Percentiles rank a stretch among this genome's conserved stretches.
phyloP scores from a whole-genome alignment of 2,329 filamentous ascomycete genomes.

The Claviceps quebecensis region DNA sequence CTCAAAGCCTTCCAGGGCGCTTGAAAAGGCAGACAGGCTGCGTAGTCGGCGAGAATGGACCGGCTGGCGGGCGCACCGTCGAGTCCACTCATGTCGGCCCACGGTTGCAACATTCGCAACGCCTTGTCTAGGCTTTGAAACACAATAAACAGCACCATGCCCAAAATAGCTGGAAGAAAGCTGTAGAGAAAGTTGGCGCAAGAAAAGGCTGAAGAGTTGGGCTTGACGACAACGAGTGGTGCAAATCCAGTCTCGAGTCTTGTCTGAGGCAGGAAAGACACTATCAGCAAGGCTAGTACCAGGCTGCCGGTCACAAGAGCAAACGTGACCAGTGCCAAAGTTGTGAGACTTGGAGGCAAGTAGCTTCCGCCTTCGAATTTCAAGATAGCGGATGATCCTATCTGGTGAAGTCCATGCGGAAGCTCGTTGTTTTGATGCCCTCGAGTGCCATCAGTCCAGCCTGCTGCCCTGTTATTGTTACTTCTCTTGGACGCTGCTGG shows the following conservation, averaged over 20 bases:
- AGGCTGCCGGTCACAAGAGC: conserved; percentile 45
- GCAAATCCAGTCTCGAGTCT: conserved; percentile 56
- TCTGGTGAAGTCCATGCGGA: conserved; percentile 17
- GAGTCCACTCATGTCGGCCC: conserved; percentile 43
- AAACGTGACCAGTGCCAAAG: conserved; percentile 51
- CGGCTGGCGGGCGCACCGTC: conserved; percentile 47
- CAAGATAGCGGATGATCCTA: conserved; percentile 10
- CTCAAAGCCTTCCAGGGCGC: conserved; percentile 41
- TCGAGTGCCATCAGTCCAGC: neutral
- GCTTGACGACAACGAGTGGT: conserved; percentile 49
- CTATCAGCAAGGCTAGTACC: conserved; percentile 56
- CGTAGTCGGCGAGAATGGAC: conserved; percentile 57
- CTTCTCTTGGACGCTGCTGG: conserved; percentile 14
- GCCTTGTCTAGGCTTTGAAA: conserved; percentile 54
- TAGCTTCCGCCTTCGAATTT: conserved; percentile 37
- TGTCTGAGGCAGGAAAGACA: conserved; percentile 62
- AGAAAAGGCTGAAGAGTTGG: conserved; percentile 56
- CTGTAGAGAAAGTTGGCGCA: conserved; percentile 78
- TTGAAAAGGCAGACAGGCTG: conserved; percentile 49
- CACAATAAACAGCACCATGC: conserved; percentile 50
- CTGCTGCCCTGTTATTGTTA: neutral
- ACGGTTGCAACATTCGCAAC: conserved; percentile 54
- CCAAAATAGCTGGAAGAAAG: conserved; percentile 57
- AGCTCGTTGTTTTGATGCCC: conserved; percentile 15
- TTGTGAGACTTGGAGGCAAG: conserved; percentile 64